Conservation (phyloP, 371 early-diverging fungal species). For the Mortierella sp. region DNA sequence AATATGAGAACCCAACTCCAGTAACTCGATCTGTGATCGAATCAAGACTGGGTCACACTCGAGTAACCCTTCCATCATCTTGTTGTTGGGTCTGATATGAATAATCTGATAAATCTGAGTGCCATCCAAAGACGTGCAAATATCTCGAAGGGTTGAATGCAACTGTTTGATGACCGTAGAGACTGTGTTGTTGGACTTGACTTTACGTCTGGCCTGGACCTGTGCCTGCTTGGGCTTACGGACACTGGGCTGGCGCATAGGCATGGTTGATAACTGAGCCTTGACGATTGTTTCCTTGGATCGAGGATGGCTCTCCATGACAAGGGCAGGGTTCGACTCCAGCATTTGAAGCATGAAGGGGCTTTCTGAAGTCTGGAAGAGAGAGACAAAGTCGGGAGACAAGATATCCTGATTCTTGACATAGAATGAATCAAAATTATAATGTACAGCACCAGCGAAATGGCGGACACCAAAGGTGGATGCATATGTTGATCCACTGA, state of each 20-base stretch:
- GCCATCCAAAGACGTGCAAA: constrained; percentile 78
- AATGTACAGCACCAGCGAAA: constrained; percentile 79
- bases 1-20: constrained; percentile 21
- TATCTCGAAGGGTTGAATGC: constrained; percentile 75
- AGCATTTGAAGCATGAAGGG: constrained; percentile 72
- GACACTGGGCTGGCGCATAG: constrained; percentile 69
- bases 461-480: constrained; percentile 84
- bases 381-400: constrained; percentile 87
- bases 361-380: constrained; percentile 82
- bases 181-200: constrained; percentile 54
- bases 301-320: constrained; percentile 71
- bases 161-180: constrained; percentile 80
- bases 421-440: constrained; percentile 79
- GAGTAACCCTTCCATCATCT: constrained; percentile 58
- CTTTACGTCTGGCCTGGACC: constrained; percentile 40
- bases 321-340: constrained; percentile 63
- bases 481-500: constrained; percentile 60
- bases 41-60: constrained; percentile 53
- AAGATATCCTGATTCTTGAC: constrained; percentile 81
- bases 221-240: constrained; percentile 58
- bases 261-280: constrained; percentile 71
- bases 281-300: constrained; percentile 70
- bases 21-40: constrained; percentile 48
- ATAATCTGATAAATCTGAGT: constrained; percentile 89
- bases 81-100: constrained; percentile 84